phyloP scores from a whole-genome alignment of 148 eudicot genomes.

The Rhododendron kiyosumense region DNA sequence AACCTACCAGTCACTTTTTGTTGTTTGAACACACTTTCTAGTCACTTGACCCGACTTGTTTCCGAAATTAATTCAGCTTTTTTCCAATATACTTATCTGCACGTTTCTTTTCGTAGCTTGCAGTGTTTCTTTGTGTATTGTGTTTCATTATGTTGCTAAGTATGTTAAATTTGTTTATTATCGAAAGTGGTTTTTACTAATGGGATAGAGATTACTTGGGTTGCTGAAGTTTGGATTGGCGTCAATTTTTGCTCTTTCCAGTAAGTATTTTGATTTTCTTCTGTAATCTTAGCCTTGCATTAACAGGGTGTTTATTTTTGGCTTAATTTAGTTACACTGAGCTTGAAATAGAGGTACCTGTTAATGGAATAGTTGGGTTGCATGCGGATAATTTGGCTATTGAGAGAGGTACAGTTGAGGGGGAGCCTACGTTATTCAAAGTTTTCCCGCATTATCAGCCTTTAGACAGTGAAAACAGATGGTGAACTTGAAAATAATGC shows the following conservation, averaged over 20 bases:
- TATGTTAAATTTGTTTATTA: background rate
- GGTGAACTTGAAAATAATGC: conserved; percentile 32
- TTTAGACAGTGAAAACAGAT: conserved; percentile 71
- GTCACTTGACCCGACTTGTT: background rate
- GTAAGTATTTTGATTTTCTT: background rate
- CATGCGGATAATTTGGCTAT: conserved; percentile 91
- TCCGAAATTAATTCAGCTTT: background rate
- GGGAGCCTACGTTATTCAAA: conserved; percentile 76
- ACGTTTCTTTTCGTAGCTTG: background rate
- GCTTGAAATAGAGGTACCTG: conserved; percentile 67
- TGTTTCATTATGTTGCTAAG: background rate
- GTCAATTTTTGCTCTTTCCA: background rate
- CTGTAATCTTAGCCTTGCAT: background rate
- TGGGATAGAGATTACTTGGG: background rate
- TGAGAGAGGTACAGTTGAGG: conserved; percentile 77
- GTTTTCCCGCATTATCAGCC: conserved; percentile 77
- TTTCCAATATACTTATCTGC: background rate
- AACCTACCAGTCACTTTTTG: background rate
- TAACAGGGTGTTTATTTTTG: conserved; percentile 10
- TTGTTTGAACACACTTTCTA: background rate
- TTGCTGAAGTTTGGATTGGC: background rate
- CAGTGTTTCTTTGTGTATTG: background rate
- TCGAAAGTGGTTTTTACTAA: background rate
- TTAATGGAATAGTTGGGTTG: conserved; percentile 80
- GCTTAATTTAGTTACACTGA: conserved; percentile 26